A percentile compares a stretch with the other conserved stretches of the same genome.
Evolutionary conservation across 164 flowering plant genomes (phyloP).

Genomic region (Chloranthus sessilifolius): DNA sequence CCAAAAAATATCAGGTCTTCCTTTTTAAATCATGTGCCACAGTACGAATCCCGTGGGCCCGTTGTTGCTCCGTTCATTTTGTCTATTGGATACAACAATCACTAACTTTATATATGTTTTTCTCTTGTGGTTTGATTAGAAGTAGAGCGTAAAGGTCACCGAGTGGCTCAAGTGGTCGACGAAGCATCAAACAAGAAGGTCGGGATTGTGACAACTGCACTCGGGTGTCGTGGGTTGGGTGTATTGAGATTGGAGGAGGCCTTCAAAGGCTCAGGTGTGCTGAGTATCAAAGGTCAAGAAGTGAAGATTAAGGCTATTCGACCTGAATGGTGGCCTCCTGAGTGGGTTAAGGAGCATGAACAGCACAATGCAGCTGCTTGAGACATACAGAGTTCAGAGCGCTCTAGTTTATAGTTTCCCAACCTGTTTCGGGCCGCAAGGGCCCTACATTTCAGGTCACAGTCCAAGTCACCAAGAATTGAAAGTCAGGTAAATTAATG

Average conservation of each 20-base stretch:
- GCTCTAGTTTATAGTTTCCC: too few relatives aligned
- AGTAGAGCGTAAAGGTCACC: constrained; percentile 47
- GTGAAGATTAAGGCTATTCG: constrained; percentile 48
- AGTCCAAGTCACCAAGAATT: too few relatives aligned
- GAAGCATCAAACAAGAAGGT: constrained; percentile 50
- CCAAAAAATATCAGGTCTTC: too few relatives aligned
- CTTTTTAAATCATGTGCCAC: too few relatives aligned
- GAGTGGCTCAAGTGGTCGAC: constrained; percentile 54
- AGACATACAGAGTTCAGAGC: too few relatives aligned
- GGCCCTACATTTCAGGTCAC: too few relatives aligned
- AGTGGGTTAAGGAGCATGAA: constrained; percentile 58
- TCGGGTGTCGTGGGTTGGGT: constrained; percentile 73
- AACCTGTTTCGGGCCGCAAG: too few relatives aligned
- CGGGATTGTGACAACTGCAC: constrained; percentile 63
- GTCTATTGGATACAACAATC: too few relatives aligned
- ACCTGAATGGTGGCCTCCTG: constrained; percentile 96
- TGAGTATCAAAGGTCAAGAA: constrained; percentile 49
- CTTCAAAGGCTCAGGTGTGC: constrained; percentile 34
- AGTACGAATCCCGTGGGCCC: too few relatives aligned
- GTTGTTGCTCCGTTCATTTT: too few relatives aligned
- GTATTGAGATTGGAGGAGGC: constrained; percentile 73
- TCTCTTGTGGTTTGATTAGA: constrained; percentile 31
- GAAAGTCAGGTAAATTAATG: too few relatives aligned
- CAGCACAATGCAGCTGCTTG: constrained; percentile 37
- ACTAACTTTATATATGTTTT: too few relatives aligned